phyloP scores from a whole-genome alignment of 139 green algal species.

The Chlorella sorokiniana region DNA sequence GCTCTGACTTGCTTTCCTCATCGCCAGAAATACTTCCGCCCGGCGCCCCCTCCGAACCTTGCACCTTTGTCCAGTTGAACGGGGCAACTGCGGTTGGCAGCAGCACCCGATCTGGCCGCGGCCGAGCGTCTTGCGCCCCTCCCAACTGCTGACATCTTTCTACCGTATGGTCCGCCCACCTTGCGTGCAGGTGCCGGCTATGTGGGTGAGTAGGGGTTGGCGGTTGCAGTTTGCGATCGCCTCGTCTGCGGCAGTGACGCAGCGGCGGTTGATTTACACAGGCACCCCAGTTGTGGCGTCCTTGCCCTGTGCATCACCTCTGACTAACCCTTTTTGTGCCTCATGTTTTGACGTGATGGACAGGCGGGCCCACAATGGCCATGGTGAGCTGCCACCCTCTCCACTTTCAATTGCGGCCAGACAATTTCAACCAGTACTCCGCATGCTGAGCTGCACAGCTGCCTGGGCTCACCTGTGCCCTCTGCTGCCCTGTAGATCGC shows the following conservation, averaged over 20 bases:
- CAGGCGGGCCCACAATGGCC: slow-evolving; percentile 74
- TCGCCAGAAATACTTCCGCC: too few species aligned
- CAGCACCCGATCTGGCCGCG: neutral
- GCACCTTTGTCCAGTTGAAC: neutral
- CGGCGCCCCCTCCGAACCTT: too few species aligned
- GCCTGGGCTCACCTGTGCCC: neutral
- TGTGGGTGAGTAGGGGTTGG: slow-evolving; percentile 31
- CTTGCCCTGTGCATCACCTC: neutral
- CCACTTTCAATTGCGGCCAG: neutral
- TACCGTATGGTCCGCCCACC: neutral
- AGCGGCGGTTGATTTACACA: neutral
- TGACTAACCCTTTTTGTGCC: neutral
- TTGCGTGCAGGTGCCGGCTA: slow-evolving; percentile 44
- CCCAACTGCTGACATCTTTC: neutral
- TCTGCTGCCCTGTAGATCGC: slow-evolving; percentile 68
- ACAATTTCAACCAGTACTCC: neutral
- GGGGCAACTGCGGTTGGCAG: neutral
- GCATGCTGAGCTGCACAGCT: too few species aligned
- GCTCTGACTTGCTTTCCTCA: neutral
- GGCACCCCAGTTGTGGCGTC: neutral
- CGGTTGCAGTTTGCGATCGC: neutral
- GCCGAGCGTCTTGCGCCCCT: neutral
- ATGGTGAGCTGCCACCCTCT: slow-evolving; percentile 47
- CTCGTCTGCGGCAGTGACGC: neutral
- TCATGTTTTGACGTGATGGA: too few species aligned